Conservation (phyloP, 805 yeast species). For the Danielozyma ontarioensis region DNA sequence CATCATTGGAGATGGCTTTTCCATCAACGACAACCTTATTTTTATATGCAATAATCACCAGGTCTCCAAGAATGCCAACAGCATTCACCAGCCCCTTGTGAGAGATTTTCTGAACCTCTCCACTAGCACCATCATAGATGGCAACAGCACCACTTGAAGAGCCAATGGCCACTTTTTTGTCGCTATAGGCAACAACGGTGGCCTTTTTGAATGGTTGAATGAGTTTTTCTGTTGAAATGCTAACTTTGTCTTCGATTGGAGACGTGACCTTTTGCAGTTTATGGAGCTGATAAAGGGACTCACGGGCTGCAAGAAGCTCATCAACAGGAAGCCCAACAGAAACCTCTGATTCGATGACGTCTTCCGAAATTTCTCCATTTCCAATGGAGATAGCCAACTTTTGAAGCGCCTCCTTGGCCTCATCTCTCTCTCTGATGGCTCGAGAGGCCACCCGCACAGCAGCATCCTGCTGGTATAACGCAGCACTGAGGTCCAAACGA, state of each 20-base stretch:
- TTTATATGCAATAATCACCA: slow-evolving; percentile 16
- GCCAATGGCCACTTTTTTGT: slow-evolving; percentile 3
- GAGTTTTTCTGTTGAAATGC: slow-evolving; percentile 6
- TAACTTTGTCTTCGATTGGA: slow-evolving; percentile 11
- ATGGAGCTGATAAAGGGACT: slow-evolving; percentile 29
- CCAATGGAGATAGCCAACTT: slow-evolving; percentile 43
- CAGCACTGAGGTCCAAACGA: slow-evolving; percentile 67
- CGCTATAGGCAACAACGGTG: slow-evolving; percentile 3
- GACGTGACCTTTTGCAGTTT: slow-evolving; percentile 25
- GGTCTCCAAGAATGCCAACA: slow-evolving; percentile 1
- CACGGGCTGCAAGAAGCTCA: slow-evolving; percentile 23
- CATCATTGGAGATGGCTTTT: slow-evolving; percentile 1
- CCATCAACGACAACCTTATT: slow-evolving; percentile 11
- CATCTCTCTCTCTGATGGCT: slow-evolving; percentile 71
- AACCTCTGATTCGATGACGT: background rate
- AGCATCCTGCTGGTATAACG: slow-evolving; percentile 84
- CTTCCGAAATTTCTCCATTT: slow-evolving; percentile 12
- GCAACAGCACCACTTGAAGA: slow-evolving; percentile 11
- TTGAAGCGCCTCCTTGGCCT: slow-evolving; percentile 60
- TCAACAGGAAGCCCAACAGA: slow-evolving; percentile 13
- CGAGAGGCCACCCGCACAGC: slow-evolving; percentile 81
- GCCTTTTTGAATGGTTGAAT: slow-evolving; percentile 9
- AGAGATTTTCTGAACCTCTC: slow-evolving; percentile 5
- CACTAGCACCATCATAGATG: slow-evolving; percentile 4
- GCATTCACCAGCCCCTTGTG: slow-evolving; percentile 1